Evolutionary conservation across 202 grass and related monocot genomes (phyloP), one percentile per base, ranked within the genome.

Genomic region (Zizania palustris): DNA sequence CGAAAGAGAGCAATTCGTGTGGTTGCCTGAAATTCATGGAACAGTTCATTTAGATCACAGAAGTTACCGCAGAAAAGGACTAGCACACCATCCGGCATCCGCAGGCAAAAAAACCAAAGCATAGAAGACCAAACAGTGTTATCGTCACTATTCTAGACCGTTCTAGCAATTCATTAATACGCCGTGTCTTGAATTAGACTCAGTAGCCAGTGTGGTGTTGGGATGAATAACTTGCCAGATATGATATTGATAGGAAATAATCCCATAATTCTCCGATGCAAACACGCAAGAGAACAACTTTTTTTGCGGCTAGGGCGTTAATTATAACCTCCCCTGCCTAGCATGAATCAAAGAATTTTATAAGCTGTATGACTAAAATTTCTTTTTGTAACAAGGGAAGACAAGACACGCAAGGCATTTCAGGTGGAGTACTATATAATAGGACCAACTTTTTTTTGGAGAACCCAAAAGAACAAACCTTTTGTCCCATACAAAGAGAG

Each of bases 1-100:
- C 59, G 83, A 89, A 71, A 50, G 83, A 38, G 13, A 79, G 14
- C 5, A 89, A 16, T 37, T 85, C 1, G 57, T 46, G 49, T 64
- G 64, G 63, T 21, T 3, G 81, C 86, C 81, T 88, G 75, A 3
- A 79, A 65, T 58, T 48, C 7, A 80, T n/a, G 45, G 19, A 45
- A 56, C 12, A 18, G 13, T 49, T 45, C 55, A 3, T 62, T 75
- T 5, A 74, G 55, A 75, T 3, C 55, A 75, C 3, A 69, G 4
- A 63, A 55, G 1, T 18, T 18, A 22, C 36, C 7, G 28, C 4
- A 28, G 21, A 10, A 8, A 69, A 69, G 20, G 43, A 6, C 1
- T 49, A 16, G 3, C 16, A 58, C 39, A 4, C 4, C 57, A 42
- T 41, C 19, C n/a, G 6, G 15, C 7, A 8, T 72, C 61, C 61